phyloP scores from a whole-genome alignment of 495 filamentous ascomycete species.

The Podospora conica region DNA sequence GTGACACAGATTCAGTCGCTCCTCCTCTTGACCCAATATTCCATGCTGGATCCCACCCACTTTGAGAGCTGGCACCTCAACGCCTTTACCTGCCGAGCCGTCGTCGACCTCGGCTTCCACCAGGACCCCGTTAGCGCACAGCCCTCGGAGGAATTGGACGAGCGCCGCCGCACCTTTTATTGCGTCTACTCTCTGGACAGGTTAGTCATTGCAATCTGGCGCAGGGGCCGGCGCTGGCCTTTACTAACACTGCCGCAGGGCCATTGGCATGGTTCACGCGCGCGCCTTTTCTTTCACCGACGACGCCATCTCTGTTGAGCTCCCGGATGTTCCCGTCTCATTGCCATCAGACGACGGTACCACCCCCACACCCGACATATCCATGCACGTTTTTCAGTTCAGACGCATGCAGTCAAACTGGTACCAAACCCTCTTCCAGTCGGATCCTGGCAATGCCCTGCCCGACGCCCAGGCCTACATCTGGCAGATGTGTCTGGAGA shows the following conservation, averaged over 20 bases:
- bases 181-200: constrained; percentile 83
- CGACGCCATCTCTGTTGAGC: constrained; percentile 66
- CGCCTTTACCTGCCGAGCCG: constrained; percentile 75
- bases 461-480: constrained; percentile 53
- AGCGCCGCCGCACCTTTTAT: constrained; percentile 74
- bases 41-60: constrained; percentile 77
- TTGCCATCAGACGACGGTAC: constrained; percentile 30
- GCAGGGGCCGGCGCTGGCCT: not conserved
- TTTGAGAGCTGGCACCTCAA: constrained; percentile 90
- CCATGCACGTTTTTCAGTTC: constrained; percentile 64
- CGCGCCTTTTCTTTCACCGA: constrained; percentile 88
- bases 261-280: constrained; percentile 71
- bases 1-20: constrained; percentile 77
- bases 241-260: constrained; percentile 41
- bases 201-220: constrained; percentile 37
- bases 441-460: constrained; percentile 52
- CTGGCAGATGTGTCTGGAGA: constrained; percentile 57
- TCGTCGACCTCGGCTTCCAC: constrained; percentile 82
- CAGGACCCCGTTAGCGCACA: constrained; percentile 73
- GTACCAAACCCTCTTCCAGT: constrained; percentile 78
- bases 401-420: constrained; percentile 71
- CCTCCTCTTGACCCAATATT: constrained; percentile 77
- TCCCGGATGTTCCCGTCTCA: constrained; percentile 35
- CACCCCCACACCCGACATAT: constrained; percentile 41
- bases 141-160: constrained; percentile 57